Evolutionary conservation across 352 stramenopile species (phyloP).

Genomic region (Globisporangium orthogonon): DNA sequence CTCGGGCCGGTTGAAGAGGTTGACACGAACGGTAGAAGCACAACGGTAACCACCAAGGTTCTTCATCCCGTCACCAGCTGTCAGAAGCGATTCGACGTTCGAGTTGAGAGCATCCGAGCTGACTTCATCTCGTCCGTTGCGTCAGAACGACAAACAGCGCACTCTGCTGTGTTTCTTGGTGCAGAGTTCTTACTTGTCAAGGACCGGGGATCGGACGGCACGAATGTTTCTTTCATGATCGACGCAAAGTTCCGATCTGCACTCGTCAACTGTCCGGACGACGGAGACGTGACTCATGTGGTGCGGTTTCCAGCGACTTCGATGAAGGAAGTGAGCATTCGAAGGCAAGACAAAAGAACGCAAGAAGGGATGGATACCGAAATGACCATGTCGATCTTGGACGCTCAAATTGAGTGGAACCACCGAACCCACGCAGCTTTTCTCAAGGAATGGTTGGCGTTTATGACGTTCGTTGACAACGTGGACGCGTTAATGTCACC

Average conservation of each 20-base stretch:
- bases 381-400: conserved; percentile 22
- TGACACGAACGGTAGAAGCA: conserved; percentile 1
- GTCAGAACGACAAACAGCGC: neutral
- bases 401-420: conserved; percentile 26
- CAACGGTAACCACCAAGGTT: conserved; percentile 4
- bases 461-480: conserved; percentile 26
- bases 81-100: conserved; percentile 5
- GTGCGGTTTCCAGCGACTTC: conserved; percentile 6
- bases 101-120: conserved; percentile 2
- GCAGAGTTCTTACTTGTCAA: conserved; percentile 9
- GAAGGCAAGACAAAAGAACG: conserved; percentile 18
- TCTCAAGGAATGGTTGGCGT: conserved; percentile 19
- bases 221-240: neutral
- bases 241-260: conserved; percentile 9
- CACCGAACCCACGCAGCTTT: conserved; percentile 24
- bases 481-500: conserved; percentile 28
- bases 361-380: conserved; percentile 19
- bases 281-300: neutral
- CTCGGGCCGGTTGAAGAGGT: conserved; percentile 6
- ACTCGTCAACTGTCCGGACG: conserved; percentile 9
- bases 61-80: neutral
- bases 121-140: conserved; percentile 4
- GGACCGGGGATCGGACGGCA: neutral
- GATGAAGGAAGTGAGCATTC: conserved; percentile 18
- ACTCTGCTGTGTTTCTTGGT: conserved; percentile 11